A percentile compares a stretch with the other conserved stretches of the same genome.
Evolutionary conservation across 768 basidiomycete species (phyloP).

Genomic region (Kwoniella heveanensis): DNA sequence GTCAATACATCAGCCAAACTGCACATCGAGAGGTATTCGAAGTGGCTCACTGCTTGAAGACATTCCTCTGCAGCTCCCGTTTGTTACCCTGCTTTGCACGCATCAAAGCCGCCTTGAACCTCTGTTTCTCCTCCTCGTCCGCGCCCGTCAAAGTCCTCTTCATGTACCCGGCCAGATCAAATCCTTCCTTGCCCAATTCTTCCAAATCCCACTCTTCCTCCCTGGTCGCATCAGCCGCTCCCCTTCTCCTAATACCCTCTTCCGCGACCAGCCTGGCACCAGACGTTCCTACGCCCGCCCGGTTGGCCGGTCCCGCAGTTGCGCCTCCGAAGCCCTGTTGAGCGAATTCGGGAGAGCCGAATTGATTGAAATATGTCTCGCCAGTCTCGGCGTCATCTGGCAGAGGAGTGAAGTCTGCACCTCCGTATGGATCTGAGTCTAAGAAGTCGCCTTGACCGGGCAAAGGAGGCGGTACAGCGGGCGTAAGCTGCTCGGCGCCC

Average conservation of each 20-base stretch:
- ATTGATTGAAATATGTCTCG: slow-evolving; percentile 54
- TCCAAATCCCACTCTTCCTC: slow-evolving; percentile 61
- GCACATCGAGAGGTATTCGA: too few relatives aligned
- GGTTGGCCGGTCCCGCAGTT: neutral
- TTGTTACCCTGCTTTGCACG: slow-evolving; percentile 81
- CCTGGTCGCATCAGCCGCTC: slow-evolving; percentile 61
- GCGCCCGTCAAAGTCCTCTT: slow-evolving; percentile 52
- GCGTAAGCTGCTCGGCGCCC: slow-evolving; percentile 20
- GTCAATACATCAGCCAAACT: neutral
- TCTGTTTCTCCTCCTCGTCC: slow-evolving; percentile 56
- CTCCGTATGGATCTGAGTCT: slow-evolving; percentile 34
- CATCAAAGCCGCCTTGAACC: slow-evolving; percentile 56
- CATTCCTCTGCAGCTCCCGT: slow-evolving; percentile 81
- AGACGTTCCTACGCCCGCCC: slow-evolving; percentile 26
- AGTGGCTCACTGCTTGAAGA: slow-evolving; percentile 80
- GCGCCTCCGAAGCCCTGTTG: slow-evolving; percentile 59
- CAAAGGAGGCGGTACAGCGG: slow-evolving; percentile 26
- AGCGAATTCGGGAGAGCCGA: slow-evolving; percentile 58
- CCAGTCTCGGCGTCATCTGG: slow-evolving; percentile 27
- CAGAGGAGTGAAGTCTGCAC: slow-evolving; percentile 20
- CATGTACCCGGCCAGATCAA: slow-evolving; percentile 77
- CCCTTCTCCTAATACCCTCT: slow-evolving; percentile 60
- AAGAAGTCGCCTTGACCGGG: slow-evolving; percentile 39
- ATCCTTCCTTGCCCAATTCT: slow-evolving; percentile 72
- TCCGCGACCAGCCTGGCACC: slow-evolving; percentile 45